These are phyloP conservation scores for Cordyceps javanica DNA, from an alignment of 2,329 filamentous ascomycete genomes.

Conservation along the genomic window DNA sequence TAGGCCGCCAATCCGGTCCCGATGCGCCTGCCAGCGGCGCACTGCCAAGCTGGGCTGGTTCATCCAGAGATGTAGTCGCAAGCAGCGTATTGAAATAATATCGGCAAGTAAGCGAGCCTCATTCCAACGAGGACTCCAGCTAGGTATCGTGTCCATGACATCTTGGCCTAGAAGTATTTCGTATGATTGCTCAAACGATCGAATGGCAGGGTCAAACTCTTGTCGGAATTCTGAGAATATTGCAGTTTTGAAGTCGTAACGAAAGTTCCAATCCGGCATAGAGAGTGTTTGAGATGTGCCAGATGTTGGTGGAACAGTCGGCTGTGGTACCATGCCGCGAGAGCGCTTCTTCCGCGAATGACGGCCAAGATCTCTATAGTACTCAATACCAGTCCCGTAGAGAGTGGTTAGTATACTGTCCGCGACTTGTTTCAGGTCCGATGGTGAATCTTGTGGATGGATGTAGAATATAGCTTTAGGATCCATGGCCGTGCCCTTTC, in stretches of 20 bases:
- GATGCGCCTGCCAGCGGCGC: conserved; percentile 73
- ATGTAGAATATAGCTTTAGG: conserved; percentile 82
- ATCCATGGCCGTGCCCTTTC: conserved; percentile 73
- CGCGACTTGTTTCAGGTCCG: conserved; percentile 68
- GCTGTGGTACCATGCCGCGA: conserved; percentile 68
- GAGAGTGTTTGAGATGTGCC: conserved; percentile 84
- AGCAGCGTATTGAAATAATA: conserved; percentile 68
- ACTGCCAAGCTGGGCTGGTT: conserved; percentile 74
- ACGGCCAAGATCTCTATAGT: conserved; percentile 91
- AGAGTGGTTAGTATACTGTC: conserved; percentile 66
- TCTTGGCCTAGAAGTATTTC: conserved; percentile 76
- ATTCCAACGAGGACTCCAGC: conserved; percentile 86
- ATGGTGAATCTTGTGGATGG: conserved; percentile 62
- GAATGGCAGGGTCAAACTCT: conserved; percentile 80
- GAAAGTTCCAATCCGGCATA: conserved; percentile 80
- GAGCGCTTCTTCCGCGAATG: conserved; percentile 84
- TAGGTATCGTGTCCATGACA: conserved; percentile 80
- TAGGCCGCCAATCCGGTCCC: conserved; percentile 66
- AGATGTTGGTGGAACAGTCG: conserved; percentile 73
- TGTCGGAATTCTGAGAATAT: conserved; percentile 89
- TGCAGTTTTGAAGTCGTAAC: conserved; percentile 91
- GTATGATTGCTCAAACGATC: conserved; percentile 83
- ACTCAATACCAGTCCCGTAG: conserved; percentile 73
- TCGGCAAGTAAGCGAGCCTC: conserved; percentile 88
- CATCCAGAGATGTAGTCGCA: conserved; percentile 78